A percentile compares a stretch with the other conserved stretches of the same genome.
phyloP scores from a whole-genome alignment of 2,329 filamentous ascomycete genomes.

The Alternaria metachromatica region DNA sequence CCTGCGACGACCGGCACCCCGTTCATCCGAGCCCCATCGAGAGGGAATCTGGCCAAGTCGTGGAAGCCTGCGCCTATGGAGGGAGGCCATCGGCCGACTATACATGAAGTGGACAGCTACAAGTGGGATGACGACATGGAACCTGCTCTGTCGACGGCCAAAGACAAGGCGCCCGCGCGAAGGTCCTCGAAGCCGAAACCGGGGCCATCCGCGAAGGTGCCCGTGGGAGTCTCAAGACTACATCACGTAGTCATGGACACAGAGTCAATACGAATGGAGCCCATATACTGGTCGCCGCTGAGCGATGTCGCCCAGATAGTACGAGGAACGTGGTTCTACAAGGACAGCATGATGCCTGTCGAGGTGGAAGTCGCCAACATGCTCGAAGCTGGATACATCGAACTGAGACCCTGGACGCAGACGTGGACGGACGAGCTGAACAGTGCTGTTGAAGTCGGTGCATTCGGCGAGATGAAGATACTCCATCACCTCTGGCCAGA shows the following conservation, averaged over 20 bases:
- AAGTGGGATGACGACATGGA: conserved; percentile 55
- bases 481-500: conserved; percentile 82
- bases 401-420: conserved; percentile 85
- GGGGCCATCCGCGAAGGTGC: conserved; percentile 65
- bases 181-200: conserved; percentile 29
- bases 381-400: conserved; percentile 87
- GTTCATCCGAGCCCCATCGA: conserved; percentile 58
- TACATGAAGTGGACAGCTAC: conserved; percentile 55
- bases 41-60: conserved; percentile 42
- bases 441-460: conserved; percentile 88
- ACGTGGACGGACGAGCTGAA: conserved; percentile 92
- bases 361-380: conserved; percentile 87
- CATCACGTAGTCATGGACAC: conserved; percentile 84
- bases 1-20: conserved; percentile 56
- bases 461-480: conserved; percentile 89
- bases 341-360: conserved; percentile 90
- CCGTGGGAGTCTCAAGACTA: conserved; percentile 87
- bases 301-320: conserved; percentile 85
- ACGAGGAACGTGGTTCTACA: conserved; percentile 96
- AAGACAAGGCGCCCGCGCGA: conserved; percentile 37
- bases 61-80: conserved; percentile 33
- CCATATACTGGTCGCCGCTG: conserved; percentile 96
- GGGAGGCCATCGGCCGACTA: conserved; percentile 42
- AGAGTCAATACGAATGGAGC: conserved; percentile 74
- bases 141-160: conserved; percentile 36